phyloP scores from a whole-genome alignment of 768 basidiomycete species.

The Antrodiella citrinella region DNA sequence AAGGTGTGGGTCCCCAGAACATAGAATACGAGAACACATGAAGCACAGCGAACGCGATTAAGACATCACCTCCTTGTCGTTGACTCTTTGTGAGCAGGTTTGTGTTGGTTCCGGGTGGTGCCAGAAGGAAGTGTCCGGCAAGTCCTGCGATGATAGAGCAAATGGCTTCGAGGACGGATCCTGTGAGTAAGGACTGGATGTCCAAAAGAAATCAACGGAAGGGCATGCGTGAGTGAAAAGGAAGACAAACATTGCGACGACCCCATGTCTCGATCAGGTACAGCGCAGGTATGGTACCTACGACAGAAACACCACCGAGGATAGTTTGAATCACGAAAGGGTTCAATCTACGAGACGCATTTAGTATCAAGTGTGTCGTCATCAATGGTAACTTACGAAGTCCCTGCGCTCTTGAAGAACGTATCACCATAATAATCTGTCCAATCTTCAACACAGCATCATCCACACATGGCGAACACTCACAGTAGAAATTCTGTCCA shows the following conservation, averaged over 20 bases:
- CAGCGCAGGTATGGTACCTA: constrained; percentile 63
- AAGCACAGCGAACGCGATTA: constrained; percentile 72
- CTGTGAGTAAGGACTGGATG: constrained; percentile 57
- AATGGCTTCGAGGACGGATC: constrained; percentile 49
- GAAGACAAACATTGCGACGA: constrained; percentile 53
- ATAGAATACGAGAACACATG: constrained; percentile 66
- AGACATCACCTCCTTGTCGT: constrained; percentile 50
- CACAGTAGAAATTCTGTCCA: constrained; percentile 77
- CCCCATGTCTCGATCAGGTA: constrained; percentile 68
- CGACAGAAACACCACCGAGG: constrained; percentile 67
- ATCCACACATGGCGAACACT: constrained; percentile 13
- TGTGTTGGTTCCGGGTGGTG: constrained; percentile 40
- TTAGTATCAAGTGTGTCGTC: no score
- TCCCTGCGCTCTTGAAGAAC: constrained; percentile 72
- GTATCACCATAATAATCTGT: constrained; percentile 76
- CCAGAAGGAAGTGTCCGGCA: constrained; percentile 62
- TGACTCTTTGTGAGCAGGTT: constrained; percentile 46
- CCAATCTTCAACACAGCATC: background rate
- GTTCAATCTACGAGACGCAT: no score
- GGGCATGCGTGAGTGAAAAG: background rate
- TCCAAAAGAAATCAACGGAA: no score
- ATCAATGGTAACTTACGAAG: constrained; percentile 36
- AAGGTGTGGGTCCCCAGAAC: constrained; percentile 72
- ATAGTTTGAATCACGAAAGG: constrained; percentile 73
- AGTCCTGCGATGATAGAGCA: constrained; percentile 64